Base-by-base conservation (phyloP, 2,329 filamentous ascomycete species). In the Xylariaceae sp. region DNA sequence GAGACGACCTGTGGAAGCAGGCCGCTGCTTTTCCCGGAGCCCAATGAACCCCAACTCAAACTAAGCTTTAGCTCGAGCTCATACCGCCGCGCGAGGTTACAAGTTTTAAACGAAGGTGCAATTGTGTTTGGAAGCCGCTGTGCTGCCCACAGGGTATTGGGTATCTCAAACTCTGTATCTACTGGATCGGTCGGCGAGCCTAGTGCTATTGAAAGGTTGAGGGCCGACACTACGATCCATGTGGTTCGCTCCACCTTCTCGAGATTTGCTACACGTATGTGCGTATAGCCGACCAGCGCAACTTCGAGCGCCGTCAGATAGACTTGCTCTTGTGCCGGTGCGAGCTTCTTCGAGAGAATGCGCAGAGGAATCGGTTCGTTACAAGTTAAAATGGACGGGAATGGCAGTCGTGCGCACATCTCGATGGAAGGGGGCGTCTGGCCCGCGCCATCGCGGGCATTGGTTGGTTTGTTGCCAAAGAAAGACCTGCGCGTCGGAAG, bases 381-480 rank as follows among this genome's bases (percentile, higher is more conserved):
- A 76, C 93, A 96, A 0, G 93, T 97, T 46, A 98, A 77, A 40
- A 97, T 90, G 3, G 91, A 83, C 3, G 95, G 95, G 69, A 92
- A 90, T 0, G 95, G 95, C 28, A 99, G 77, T 29, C 94, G 85
- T 3, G 90, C 91, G 67, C 84, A 84, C 49, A 88, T 77, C 65
- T 97, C 93, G 39, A 97, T 82, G 3, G 87, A 88, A 11, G 95
- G 86, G 2, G 86, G 81, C 2, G 83, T 79, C 29, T 69, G 66
- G 47, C 58, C 77, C 66, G 62, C 49, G 6, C 62, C 63, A 19
- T 63, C 62, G 23, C 37, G 52, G 11, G 63, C 57, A n/a, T 67
- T 66, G 29, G 55, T 56, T 5, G 61, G 60, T n/a, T 45, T 61
- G 36, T 51, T 67, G n/a, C 67, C 79, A 64, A 92, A 90, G 19